Evolutionary conservation across 768 basidiomycete genomes (phyloP).

Genomic region (Rhizopogon sp.): DNA sequence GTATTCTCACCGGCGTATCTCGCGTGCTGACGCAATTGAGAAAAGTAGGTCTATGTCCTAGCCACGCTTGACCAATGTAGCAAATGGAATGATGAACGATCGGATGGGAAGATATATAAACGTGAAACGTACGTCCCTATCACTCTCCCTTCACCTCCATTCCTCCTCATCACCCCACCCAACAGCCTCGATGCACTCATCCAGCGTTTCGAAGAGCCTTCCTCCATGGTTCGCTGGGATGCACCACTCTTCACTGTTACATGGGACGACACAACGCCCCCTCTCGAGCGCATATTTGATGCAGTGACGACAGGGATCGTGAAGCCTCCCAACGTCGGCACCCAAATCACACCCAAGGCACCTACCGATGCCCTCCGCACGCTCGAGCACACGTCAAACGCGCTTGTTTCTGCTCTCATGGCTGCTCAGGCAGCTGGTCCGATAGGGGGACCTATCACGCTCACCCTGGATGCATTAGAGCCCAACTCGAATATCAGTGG

Average conservation of each 20-base stretch:
- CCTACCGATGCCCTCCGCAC: slow-evolving; percentile 84
- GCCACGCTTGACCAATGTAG: slow-evolving; percentile 67
- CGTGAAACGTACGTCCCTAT: slow-evolving; percentile 55
- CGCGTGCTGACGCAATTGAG: slow-evolving; percentile 1
- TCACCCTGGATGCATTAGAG: slow-evolving; percentile 25
- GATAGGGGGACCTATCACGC: slow-evolving; percentile 45
- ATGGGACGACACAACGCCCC: slow-evolving; percentile 65
- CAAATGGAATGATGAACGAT: slow-evolving; percentile 63
- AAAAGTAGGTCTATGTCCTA: slow-evolving; percentile 65
- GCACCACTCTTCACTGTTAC: slow-evolving; percentile 86
- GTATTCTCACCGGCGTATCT: slow-evolving; percentile 2
- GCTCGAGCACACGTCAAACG: slow-evolving; percentile 73
- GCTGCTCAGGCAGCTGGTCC: slow-evolving; percentile 49
- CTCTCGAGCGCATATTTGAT: slow-evolving; percentile 71
- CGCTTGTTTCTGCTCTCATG: slow-evolving; percentile 70
- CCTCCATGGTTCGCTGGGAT: slow-evolving; percentile 99
- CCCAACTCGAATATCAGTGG: slow-evolving; percentile 19
- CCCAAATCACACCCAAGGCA: slow-evolving; percentile 69
- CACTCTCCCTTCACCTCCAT: neutral
- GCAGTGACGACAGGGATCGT: slow-evolving; percentile 74
- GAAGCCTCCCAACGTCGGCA: slow-evolving; percentile 86
- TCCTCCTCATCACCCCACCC: neutral
- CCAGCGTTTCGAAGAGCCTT: slow-evolving; percentile 90
- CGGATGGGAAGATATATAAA: slow-evolving; percentile 47
- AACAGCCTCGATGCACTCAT: slow-evolving; percentile 53